phyloP scores from a whole-genome alignment of 192 early-diverging fungal species.

The Backusella psychrophila region DNA sequence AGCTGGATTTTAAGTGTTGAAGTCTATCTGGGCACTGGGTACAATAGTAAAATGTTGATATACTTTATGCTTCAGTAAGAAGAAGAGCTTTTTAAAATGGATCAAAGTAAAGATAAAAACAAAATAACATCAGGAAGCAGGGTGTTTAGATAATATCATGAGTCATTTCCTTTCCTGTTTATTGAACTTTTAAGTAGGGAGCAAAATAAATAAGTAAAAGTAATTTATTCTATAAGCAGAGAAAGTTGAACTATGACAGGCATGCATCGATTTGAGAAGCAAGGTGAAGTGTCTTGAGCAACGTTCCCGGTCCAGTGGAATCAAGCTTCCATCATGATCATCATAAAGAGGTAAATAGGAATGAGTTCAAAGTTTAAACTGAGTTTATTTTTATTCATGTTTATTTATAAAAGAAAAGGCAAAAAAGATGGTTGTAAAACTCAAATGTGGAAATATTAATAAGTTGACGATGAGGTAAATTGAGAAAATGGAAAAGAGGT shows the following conservation, averaged over 20 bases:
- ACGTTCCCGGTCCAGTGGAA: conserved; percentile 51
- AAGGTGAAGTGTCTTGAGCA: conserved; percentile 55
- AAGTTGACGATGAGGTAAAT: conserved; percentile 52
- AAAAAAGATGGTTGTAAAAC: conserved; percentile 45
- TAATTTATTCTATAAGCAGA: conserved; percentile 47
- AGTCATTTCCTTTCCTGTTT: conserved; percentile 30
- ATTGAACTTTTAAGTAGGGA: not conserved
- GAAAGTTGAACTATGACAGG: conserved; percentile 49
- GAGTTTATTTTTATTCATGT: not conserved
- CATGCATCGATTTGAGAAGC: conserved; percentile 44
- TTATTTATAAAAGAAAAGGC: not conserved
- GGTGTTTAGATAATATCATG: conserved; percentile 37
- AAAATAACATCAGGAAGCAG: conserved; percentile 37
- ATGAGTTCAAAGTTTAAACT: not conserved
- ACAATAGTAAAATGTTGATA: conserved; percentile 77
- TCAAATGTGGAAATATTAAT: conserved; percentile 42
- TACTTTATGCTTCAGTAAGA: conserved; percentile 86
- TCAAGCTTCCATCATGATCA: conserved; percentile 55
- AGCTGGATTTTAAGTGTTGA: conserved; percentile 79
- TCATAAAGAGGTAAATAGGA: conserved; percentile 50
- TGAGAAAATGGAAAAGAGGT: conserved; percentile 72
- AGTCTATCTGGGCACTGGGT: conserved; percentile 75
- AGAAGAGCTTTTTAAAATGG: conserved; percentile 92
- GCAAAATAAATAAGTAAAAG: conserved; percentile 27
- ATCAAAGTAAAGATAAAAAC: conserved; percentile 74